These are phyloP conservation scores for Lipomyces yarrowii DNA, from an alignment of 1,139 yeast species.

Conservation along the genomic window DNA sequence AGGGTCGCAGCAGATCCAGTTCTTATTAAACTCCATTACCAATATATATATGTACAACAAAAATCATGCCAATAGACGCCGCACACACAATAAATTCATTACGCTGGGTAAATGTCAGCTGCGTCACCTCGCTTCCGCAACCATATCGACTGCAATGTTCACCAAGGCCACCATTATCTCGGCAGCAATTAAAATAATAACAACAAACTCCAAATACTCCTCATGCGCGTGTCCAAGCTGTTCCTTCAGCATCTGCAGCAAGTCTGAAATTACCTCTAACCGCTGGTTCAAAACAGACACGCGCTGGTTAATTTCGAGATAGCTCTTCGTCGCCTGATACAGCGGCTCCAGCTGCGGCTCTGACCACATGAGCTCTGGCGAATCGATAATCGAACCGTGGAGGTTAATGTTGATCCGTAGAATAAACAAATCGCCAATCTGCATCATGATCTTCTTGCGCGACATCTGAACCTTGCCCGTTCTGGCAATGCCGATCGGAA, in stretches of 20 bases:
- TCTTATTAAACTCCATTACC: background rate
- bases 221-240: conserved; percentile 69
- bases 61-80: background rate
- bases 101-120: background rate
- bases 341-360: conserved; percentile 97
- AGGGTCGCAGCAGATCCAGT: background rate
- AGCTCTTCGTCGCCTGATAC: conserved; percentile 94
- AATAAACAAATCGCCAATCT: conserved; percentile 92
- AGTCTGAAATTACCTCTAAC: conserved; percentile 87
- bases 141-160: conserved; percentile 49
- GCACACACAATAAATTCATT: background rate
- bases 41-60: background rate
- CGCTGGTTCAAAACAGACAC: conserved; percentile 88
- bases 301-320: conserved; percentile 89
- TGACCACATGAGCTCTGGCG: conserved; percentile 98
- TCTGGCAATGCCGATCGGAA: conserved; percentile 91
- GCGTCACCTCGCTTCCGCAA: conserved; percentile 22
- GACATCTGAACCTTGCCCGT: conserved; percentile 95
- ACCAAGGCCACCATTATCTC: conserved; percentile 87
- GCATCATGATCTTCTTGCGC: conserved; percentile 91
- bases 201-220: conserved; percentile 90
- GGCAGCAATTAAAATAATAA: conserved; percentile 88
- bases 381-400: conserved; percentile 93
- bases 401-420: conserved; percentile 78
- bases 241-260: conserved; percentile 92